Evolutionary conservation across 2,329 filamentous ascomycete species (phyloP), one percentile per base, ranked within the genome.

Genomic region (Trichoderma hamatum): DNA sequence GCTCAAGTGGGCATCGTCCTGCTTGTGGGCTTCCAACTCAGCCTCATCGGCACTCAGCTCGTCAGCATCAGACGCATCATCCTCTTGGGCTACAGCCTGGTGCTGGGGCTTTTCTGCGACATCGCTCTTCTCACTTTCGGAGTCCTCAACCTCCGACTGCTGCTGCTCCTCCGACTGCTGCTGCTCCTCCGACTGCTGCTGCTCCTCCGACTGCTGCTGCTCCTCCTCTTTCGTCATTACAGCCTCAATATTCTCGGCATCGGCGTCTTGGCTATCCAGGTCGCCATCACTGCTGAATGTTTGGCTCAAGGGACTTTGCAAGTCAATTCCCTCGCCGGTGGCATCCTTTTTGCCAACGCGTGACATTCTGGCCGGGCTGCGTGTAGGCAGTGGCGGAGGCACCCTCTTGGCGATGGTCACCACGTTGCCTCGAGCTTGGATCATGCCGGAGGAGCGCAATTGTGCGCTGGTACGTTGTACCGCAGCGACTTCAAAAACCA

Each of bases 391-490:
- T 10, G 92, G 89, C 1, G 94, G 94, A 1, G 93, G 88, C 1
- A 90, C 80, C 43, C 93, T 87, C 80, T 95, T 96, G 14, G 92
- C 89, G 69, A 97, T 97, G 56, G 89, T 94, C 32, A 97, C 92
- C 62, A 97, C 83, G 62, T 91, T 90, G 28, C 93, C 92, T 75
- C 92, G 91, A 49, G 89, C 90, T 34, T 86, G 85, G 68, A 94
- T 88, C 67, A 89, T 85, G 66, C 91, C 88, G 1, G 91, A 88
- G 2, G 87, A 85, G 59, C 88, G 82, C 51, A 88, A 86, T 64
- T 88, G 86, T 7, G 85, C 84, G 51, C 77, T 75, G 19, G 88
- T 81, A 19, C 85, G 85, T 70, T 88, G 84, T 24, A 85, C 82
- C 19, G 87, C 83, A 5, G 85, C 88, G 64, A 92, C 86, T 74